phyloP scores from a whole-genome alignment of 140 eudicot species.

The Stevia rebaudiana region DNA sequence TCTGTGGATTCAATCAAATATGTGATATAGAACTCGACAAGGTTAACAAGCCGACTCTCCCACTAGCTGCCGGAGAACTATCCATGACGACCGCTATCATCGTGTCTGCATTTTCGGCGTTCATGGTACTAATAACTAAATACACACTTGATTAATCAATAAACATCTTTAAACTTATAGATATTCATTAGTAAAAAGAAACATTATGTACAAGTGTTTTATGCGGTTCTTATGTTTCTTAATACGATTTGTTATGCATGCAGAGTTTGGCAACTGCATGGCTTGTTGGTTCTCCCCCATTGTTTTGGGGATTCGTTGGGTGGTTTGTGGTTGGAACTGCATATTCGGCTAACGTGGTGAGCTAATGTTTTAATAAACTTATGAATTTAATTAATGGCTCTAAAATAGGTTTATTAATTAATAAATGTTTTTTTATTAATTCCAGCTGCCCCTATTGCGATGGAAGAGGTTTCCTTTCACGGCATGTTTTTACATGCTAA shows the following conservation, averaged over 20 bases:
- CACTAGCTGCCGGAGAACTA: conserved; percentile 29
- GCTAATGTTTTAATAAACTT: conserved; percentile 7
- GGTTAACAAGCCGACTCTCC: conserved; percentile 32
- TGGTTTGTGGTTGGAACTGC: conserved; percentile 34
- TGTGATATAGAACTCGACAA: conserved; percentile 33
- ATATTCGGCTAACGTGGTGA: conserved; percentile 33
- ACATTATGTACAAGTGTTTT: too few species aligned
- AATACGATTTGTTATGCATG: not conserved
- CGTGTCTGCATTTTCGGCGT: conserved; percentile 21
- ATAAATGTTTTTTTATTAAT: not conserved
- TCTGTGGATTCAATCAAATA: conserved; percentile 26
- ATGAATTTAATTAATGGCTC: not conserved
- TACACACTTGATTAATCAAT: not conserved
- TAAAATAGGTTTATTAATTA: not conserved
- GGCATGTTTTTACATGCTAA: conserved; percentile 28
- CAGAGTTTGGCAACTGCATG: conserved; percentile 19
- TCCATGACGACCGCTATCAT: conserved; percentile 26
- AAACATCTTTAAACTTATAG: too few species aligned
- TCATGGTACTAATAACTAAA: conserved; percentile 18
- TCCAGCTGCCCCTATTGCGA: conserved; percentile 23
- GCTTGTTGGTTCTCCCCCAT: conserved; percentile 24
- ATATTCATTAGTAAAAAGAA: too few species aligned
- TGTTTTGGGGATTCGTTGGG: conserved; percentile 27
- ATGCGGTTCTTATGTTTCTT: too few species aligned
- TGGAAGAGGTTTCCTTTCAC: conserved; percentile 37